phyloP scores from a whole-genome alignment of 371 early-diverging fungal genomes.

The Haplosporangium sp. region DNA sequence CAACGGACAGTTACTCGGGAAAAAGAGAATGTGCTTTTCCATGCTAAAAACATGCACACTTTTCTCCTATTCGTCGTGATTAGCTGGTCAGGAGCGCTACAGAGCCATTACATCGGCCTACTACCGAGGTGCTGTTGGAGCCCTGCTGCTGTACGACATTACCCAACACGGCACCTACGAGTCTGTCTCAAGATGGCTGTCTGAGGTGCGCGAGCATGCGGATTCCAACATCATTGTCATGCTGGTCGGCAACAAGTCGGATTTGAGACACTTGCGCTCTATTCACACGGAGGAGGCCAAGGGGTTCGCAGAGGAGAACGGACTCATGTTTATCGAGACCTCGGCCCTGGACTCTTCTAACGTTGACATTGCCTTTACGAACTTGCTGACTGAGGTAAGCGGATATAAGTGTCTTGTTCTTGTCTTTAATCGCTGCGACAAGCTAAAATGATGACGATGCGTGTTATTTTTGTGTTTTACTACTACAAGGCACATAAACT shows the following conservation, averaged over 20 bases:
- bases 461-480: neutral
- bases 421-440: neutral
- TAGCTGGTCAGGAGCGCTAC: constrained; percentile 82
- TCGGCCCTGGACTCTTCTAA: constrained; percentile 81
- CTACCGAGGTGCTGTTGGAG: constrained; percentile 81
- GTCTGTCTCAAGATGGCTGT: constrained; percentile 71
- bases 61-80: neutral
- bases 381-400: constrained; percentile 69
- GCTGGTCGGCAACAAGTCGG: constrained; percentile 56
- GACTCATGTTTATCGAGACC: constrained; percentile 80
- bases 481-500: neutral
- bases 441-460: neutral
- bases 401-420: constrained; percentile 26
- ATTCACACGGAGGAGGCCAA: constrained; percentile 54
- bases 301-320: constrained; percentile 61
- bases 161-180: constrained; percentile 66
- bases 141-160: constrained; percentile 61
- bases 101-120: constrained; percentile 84
- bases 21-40: no score
- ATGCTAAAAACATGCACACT: neutral
- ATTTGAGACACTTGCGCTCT: constrained; percentile 54
- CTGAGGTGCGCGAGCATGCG: constrained; percentile 56
- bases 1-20: neutral
- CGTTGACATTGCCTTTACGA: constrained; percentile 80
- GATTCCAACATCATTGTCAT: constrained; percentile 55